Evolutionary conservation across 139 green algal genomes (phyloP), one percentile per base, ranked within the genome.

Genomic region (Chlorella sp.): DNA sequence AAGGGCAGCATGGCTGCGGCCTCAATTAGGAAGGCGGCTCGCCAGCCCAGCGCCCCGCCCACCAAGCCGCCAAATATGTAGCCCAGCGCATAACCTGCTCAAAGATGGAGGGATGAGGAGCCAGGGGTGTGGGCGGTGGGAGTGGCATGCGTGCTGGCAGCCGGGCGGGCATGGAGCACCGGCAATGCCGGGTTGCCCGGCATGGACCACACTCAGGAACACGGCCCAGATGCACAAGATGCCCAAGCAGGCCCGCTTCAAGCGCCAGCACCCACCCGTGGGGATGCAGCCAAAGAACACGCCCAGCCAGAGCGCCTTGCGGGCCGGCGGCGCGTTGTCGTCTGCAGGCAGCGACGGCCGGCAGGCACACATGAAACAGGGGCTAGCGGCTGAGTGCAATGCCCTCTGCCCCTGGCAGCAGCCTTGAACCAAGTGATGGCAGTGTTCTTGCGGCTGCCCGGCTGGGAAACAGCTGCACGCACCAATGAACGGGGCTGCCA

Each of bases 401-500:
- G n/a, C n/a, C n/a, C n/a, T n/a, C n/a, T n/a, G n/a, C n/a, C n/a
- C n/a, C n/a, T n/a, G n/a, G n/a, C n/a, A 65, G 56, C 56, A 20
- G 56, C 56, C 8, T 20, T 19, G 11, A 20, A 65, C 11, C 56
- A 41, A 5, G 65, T 16, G 28, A 4, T 17, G 16, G 24, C 65
- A 34, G 24, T 30, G n/a, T 34, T 30, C 24, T 16, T 20, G 65
- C 65, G 13, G 65, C 32, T 20, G 30, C 28, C 28, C 65, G 17
- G 65, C n/a, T 30, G 26, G 68, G 16, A 58, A 24, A 38, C 44
- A 62, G 38, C 34, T 41, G n/a, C 46, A 74, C 82, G 4, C 74
- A 95, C 93, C 93, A 30, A 99, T 99, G 87, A 99, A 99, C 0
- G 97, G 95, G 6, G 97, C 90, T 5, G 96, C 96, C 17, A 99